Evolutionary conservation across 1,284 basidiomycete species (phyloP).

Genomic region (Pseudozyma hubeiensis): DNA sequence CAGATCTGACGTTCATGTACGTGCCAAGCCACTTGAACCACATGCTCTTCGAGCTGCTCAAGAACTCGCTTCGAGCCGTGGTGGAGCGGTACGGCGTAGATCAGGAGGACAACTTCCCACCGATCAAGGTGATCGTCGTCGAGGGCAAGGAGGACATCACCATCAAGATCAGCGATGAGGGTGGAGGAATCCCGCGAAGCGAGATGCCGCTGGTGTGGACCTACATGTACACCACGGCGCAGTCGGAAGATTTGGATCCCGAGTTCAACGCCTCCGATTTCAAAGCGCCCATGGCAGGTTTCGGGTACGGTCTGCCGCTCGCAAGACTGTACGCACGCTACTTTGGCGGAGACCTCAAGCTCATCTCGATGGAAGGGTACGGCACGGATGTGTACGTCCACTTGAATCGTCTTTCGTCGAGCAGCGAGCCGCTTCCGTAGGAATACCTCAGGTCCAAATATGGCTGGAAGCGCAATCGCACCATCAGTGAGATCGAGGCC

Average conservation of each 20-base stretch:
- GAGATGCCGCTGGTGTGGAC: constrained; percentile 98
- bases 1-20: constrained; percentile 89
- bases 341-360: constrained; percentile 93
- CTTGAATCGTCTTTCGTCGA: constrained; percentile 77
- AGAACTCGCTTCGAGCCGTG: constrained; percentile 96
- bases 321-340: constrained; percentile 87
- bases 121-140: constrained; percentile 96
- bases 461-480: constrained; percentile 51
- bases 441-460: constrained; percentile 56
- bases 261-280: constrained; percentile 92
- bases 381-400: constrained; percentile 80
- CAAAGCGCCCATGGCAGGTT: constrained; percentile 98
- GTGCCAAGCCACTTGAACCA: constrained; percentile 89
- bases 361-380: constrained; percentile 94
- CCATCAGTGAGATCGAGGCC: constrained; percentile 48
- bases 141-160: constrained; percentile 88
- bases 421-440: constrained; percentile 70
- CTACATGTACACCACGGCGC: constrained; percentile 97
- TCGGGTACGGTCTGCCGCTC: constrained; percentile 84
- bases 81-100: constrained; percentile 92
- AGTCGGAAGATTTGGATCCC: constrained; percentile 82
- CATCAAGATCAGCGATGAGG: constrained; percentile 96
- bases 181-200: constrained; percentile 90
- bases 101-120: constrained; percentile 83
- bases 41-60: constrained; percentile 97